phyloP scores from a whole-genome alignment of 2,329 filamentous ascomycete species.

The Beauveria sp. region DNA sequence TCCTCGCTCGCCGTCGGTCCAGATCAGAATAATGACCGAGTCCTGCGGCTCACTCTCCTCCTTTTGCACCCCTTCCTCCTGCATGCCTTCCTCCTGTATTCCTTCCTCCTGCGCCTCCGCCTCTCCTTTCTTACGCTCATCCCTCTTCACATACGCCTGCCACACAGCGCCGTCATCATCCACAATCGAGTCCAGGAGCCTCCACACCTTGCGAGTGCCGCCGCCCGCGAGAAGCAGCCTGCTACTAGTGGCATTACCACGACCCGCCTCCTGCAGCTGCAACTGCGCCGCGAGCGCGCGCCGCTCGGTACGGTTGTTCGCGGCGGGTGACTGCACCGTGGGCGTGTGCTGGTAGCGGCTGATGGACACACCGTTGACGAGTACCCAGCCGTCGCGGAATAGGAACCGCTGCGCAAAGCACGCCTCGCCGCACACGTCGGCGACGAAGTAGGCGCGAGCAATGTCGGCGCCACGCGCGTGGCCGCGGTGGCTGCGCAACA shows the following conservation, averaged over 20 bases:
- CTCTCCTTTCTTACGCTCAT: slow-evolving; percentile 4
- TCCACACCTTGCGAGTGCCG: slow-evolving; percentile 29
- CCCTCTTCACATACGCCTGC: slow-evolving; percentile 38
- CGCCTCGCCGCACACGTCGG: slow-evolving; percentile 35
- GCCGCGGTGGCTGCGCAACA: slow-evolving; percentile 29
- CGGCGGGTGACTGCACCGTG: slow-evolving; percentile 11
- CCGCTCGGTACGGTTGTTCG: not conserved
- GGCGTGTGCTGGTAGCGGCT: slow-evolving; percentile 34
- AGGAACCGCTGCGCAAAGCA: slow-evolving; percentile 41
- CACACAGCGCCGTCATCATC: slow-evolving; percentile 32
- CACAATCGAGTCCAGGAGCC: slow-evolving; percentile 31
- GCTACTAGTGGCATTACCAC: slow-evolving; percentile 25
- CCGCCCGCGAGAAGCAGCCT: not conserved
- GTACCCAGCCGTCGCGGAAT: slow-evolving; percentile 39
- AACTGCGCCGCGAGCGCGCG: not conserved
- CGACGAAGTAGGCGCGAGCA: slow-evolving; percentile 34
- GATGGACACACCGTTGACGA: slow-evolving; percentile 40
- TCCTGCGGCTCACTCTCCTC: slow-evolving; percentile 21
- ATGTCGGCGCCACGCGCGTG: slow-evolving; percentile 28
- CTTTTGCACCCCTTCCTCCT: no score
- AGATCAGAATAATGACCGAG: slow-evolving; percentile 34
- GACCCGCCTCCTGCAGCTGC: not conserved
- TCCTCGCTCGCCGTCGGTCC: slow-evolving; percentile 22
- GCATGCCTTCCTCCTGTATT: no score
- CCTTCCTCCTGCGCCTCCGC: slow-evolving; percentile 13